These are phyloP conservation scores for Collybiopsis luxurians DNA, from an alignment of 768 basidiomycete species.

Conservation along the genomic window DNA sequence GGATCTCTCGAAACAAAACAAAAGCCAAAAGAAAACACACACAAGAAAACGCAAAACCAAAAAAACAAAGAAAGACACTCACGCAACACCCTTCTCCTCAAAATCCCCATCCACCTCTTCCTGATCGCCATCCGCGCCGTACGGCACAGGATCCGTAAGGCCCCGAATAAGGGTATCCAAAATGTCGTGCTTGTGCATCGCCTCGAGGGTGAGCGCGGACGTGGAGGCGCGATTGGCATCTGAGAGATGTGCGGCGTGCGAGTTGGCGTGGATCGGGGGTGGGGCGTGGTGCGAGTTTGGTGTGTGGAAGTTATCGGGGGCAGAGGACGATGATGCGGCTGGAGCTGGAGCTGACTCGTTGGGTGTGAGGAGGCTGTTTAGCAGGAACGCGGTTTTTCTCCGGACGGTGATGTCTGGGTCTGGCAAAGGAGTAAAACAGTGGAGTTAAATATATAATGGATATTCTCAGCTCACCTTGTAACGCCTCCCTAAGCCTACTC, in stretches of 20 bases:
- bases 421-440: slow-evolving; percentile 27
- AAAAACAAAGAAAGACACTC: too few relatives aligned
- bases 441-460: too few relatives aligned
- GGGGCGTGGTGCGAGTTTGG: slow-evolving; percentile 18
- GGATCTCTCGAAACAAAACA: too few relatives aligned
- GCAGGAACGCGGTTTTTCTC: slow-evolving; percentile 75
- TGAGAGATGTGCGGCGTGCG: slow-evolving; percentile 61
- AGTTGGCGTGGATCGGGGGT: slow-evolving; percentile 61
- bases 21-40: too few relatives aligned
- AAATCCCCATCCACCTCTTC: slow-evolving; percentile 45
- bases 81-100: slow-evolving; percentile 10
- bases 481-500: slow-evolving; percentile 52
- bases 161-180: slow-evolving; percentile 49
- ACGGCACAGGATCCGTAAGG: slow-evolving; percentile 54
- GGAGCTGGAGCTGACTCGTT: slow-evolving; percentile 21
- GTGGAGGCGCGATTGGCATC: slow-evolving; percentile 57
- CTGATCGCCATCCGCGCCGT: slow-evolving; percentile 65
- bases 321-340: slow-evolving; percentile 15
- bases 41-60: neutral
- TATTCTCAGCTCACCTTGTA: slow-evolving; percentile 72
- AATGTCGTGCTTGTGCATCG: slow-evolving; percentile 44
- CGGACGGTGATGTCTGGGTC: slow-evolving; percentile 79
- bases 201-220: slow-evolving; percentile 42
- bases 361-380: slow-evolving; percentile 68
- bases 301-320: slow-evolving; percentile 19